Percentiles rank a stretch among this genome's conserved stretches.
These are phyloP conservation scores for Pulicaria dysenterica DNA, from an alignment of 129 eudicot species.

Conservation along the genomic window DNA sequence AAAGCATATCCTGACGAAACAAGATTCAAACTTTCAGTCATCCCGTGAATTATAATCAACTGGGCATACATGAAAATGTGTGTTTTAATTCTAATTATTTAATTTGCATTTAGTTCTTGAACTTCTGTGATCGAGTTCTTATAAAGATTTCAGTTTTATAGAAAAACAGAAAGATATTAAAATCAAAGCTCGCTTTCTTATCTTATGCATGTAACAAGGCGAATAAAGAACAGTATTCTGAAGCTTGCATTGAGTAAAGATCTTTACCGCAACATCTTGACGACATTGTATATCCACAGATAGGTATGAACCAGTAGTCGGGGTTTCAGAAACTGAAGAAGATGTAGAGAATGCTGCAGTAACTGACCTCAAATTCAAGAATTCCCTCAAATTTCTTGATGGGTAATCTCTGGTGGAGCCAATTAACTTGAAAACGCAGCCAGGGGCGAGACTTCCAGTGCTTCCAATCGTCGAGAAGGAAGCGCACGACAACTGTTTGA, in stretches of 20 bases:
- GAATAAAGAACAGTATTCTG: background rate
- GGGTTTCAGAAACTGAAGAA: conserved; percentile 27
- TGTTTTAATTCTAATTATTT: background rate
- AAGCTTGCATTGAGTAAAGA: background rate
- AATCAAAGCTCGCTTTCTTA: no score
- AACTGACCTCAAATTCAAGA: conserved; percentile 21
- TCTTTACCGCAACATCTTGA: conserved; percentile 62
- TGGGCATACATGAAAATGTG: conserved; percentile 11
- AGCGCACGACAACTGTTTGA: conserved; percentile 67
- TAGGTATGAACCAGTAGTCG: conserved; percentile 45
- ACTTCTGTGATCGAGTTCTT: no score
- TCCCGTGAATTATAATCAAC: background rate
- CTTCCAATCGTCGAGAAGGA: conserved; percentile 24
- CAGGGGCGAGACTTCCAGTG: conserved; percentile 14
- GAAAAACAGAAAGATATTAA: no score
- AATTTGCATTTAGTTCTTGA: background rate
- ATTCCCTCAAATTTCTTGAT: conserved; percentile 11
- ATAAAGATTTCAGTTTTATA: no score
- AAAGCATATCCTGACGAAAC: conserved; percentile 57
- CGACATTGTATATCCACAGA: conserved; percentile 63
- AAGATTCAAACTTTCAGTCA: background rate
- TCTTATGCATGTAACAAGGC: no score
- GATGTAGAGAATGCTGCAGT: conserved; percentile 47
- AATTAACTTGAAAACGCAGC: background rate
- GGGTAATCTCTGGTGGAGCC: conserved; percentile 20